Evolutionary conservation across 495 filamentous ascomycete species (phyloP).

Genomic region (Staphylotrichum tortipilum): DNA sequence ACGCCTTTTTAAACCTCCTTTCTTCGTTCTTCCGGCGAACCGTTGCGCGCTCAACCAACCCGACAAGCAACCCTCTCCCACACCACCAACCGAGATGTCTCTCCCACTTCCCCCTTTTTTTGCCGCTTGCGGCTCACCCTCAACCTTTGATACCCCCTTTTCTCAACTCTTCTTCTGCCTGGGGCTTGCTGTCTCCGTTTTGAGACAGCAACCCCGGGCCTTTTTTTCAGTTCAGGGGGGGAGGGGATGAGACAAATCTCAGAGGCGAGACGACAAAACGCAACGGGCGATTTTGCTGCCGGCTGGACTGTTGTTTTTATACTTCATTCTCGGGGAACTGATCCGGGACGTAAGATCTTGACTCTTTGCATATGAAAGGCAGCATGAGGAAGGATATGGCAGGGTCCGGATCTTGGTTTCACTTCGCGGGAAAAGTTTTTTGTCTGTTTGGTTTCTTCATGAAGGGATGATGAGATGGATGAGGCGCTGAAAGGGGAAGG

Average conservation of each 20-base stretch:
- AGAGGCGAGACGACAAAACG: neutral
- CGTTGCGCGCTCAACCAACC: too few species aligned
- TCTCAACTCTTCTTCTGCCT: neutral
- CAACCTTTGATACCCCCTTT: conserved; percentile 10
- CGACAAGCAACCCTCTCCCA: too few species aligned
- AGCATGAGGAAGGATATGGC: neutral
- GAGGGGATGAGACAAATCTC: too few species aligned
- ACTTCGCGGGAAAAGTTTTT: conserved; percentile 2
- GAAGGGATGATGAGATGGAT: conserved; percentile 13
- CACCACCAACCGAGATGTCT: neutral
- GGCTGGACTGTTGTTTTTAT: conserved; percentile 5
- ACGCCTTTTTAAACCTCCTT: too few species aligned
- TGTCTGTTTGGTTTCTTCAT: conserved; percentile 5
- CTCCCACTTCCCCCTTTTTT: conserved; percentile 5
- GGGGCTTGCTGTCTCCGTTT: too few species aligned
- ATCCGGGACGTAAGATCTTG: conserved; percentile 11
- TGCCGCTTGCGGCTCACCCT: conserved; percentile 8
- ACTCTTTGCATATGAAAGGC: conserved; percentile 2
- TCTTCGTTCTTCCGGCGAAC: conserved; percentile 7
- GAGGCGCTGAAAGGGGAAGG: neutral
- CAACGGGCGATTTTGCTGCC: neutral
- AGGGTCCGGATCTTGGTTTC: conserved; percentile 10
- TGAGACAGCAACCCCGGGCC: neutral
- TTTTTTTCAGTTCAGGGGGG: neutral
- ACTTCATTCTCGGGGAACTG: neutral